phyloP scores from a whole-genome alignment of 345 rosid species.

The Salix arbutifolia region DNA sequence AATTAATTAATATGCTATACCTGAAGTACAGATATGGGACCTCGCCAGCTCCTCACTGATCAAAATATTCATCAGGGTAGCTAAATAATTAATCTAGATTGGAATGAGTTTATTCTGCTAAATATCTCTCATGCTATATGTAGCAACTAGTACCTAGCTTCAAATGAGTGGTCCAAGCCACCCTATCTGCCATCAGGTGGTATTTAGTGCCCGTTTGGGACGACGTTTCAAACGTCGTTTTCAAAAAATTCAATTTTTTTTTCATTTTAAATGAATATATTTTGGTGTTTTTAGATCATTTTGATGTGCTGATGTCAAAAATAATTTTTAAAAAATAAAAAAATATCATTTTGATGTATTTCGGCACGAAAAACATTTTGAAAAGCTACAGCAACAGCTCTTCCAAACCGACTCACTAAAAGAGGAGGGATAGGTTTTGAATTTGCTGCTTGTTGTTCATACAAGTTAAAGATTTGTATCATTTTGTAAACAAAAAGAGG shows the following conservation, averaged over 20 bases:
- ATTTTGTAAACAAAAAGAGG: neutral
- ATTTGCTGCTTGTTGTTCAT: neutral
- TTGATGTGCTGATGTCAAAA: too few relatives aligned
- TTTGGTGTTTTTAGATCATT: too few relatives aligned
- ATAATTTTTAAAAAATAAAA: too few relatives aligned
- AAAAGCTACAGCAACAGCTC: too few relatives aligned
- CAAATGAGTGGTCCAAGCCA: neutral
- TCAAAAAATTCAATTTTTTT: too few relatives aligned
- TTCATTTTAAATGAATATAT: too few relatives aligned
- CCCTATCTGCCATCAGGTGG: neutral
- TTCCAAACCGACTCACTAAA: too few relatives aligned
- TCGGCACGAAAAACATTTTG: too few relatives aligned
- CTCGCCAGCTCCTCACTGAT: neutral
- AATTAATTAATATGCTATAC: neutral
- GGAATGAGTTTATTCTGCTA: neutral
- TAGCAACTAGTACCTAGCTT: neutral
- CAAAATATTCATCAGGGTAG: neutral
- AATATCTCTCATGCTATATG: neutral
- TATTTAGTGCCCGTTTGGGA: too few relatives aligned
- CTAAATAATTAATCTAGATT: neutral
- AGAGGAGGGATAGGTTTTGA: neutral
- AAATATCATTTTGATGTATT: too few relatives aligned
- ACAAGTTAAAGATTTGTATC: neutral
- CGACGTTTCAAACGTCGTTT: too few relatives aligned
- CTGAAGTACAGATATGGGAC: constrained; percentile 7